Base-by-base conservation (phyloP, 441 rosid genomes). In the Mallotus repandus region DNA sequence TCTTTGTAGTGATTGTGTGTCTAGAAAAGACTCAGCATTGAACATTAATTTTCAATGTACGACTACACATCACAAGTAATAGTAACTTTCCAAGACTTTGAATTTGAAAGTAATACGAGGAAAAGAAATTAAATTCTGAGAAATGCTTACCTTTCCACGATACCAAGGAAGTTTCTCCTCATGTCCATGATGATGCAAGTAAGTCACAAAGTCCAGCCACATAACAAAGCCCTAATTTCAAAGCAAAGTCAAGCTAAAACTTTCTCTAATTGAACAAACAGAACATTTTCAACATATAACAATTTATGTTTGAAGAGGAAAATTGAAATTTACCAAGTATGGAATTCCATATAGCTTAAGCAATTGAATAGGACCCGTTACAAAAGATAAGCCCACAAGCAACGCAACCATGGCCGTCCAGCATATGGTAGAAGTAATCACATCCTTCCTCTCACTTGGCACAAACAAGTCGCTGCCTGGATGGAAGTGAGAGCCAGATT, bases 91-190 rank as follows among this genome's bases (percentile, higher is more conserved):
- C 41, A 35, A 35, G 41, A 35, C 41, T 35, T 35, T 35, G 41
- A 35, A 35, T 35, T 35, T 35, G 41, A 35, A 35, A 4, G 41
- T 5, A 35, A 35, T 35, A 35, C 5, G 41, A 35, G 41, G 5
- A 35, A 35, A 35, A 35, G 29, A 35, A 35, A 35, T 35, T 5
- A 35, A 3, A 35, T 3, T 35, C 5, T 35, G 41, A 35, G 5
- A 35, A 35, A 45, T 45, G 48, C 48, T 45, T 82, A 95, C 99
- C 89, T 91, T 74, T 78, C 99, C 95, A 5, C 99, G 92, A 77
- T 95, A 95, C 99, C 99, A 95, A 13, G 99, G 99, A 77, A 95
- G 90, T 70, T 90, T 95, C 74, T 79, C 85, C 57, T 90, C 91
- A 45, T 88, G 86, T 45, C 98, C 98, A 78, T 95, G 99, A 82